Percentiles rank a stretch among this genome's conserved stretches.
phyloP scores from a whole-genome alignment of 2,329 filamentous ascomycete genomes.

The Aspergillus viridinutans region DNA sequence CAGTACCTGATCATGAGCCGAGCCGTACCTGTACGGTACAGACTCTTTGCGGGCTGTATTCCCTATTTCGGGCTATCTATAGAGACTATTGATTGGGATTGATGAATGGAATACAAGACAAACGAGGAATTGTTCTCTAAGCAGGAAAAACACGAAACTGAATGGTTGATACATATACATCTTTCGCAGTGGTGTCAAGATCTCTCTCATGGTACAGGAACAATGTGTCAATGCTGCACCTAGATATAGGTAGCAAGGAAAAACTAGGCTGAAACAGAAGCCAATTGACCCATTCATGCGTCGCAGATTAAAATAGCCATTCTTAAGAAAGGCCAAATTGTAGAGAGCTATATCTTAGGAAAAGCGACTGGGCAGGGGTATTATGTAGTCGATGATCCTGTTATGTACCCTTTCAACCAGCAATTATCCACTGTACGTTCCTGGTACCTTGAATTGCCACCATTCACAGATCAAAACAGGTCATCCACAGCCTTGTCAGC shows the following conservation, averaged over 20 bases:
- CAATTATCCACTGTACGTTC: background rate
- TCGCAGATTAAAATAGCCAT: too few relatives aligned
- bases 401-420: background rate
- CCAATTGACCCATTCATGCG: background rate
- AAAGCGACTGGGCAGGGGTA: background rate
- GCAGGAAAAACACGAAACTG: background rate
- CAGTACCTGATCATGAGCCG: too few relatives aligned
- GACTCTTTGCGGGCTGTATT: background rate
- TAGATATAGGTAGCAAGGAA: background rate
- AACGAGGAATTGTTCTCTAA: background rate
- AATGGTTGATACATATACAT: background rate
- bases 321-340: background rate
- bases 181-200: background rate
- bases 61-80: conserved; percentile 14
- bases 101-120: background rate
- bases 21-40: background rate
- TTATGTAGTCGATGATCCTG: background rate
- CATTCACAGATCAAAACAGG: conserved; percentile 55
- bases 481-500: conserved; percentile 89
- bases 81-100: background rate
- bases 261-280: background rate
- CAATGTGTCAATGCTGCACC: too few relatives aligned
- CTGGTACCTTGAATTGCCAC: background rate
- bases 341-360: background rate
- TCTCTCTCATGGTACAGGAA: background rate